Conservation (phyloP, 2,329 filamentous ascomycete species). For the Magnaporthiopsis rhizophila region DNA sequence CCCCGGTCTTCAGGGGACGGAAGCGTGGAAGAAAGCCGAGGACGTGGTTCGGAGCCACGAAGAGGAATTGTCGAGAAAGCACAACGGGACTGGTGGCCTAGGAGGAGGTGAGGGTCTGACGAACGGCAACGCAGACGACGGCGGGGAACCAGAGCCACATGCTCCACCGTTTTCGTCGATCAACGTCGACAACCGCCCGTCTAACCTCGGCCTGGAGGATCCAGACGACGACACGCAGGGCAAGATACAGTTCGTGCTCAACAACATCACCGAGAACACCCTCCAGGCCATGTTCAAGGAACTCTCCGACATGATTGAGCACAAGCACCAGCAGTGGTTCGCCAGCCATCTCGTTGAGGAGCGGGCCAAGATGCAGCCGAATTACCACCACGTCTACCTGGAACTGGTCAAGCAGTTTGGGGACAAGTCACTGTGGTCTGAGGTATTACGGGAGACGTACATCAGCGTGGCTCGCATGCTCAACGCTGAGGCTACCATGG, state of each 20-base stretch:
- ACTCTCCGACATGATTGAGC: constrained; percentile 68
- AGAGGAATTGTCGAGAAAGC: constrained; percentile 48
- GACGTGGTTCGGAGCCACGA: constrained; percentile 66
- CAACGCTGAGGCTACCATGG: constrained; percentile 81
- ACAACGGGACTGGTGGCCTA: constrained; percentile 39
- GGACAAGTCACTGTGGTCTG: constrained; percentile 70
- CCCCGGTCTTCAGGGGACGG: constrained; percentile 72
- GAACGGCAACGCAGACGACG: constrained; percentile 65
- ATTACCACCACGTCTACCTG: constrained; percentile 89
- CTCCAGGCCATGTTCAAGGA: constrained; percentile 77
- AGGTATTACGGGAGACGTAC: constrained; percentile 91
- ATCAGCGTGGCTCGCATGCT: constrained; percentile 77
- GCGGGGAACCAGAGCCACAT: constrained; percentile 47
- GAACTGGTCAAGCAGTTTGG: constrained; percentile 80
- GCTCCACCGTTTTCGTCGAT: constrained; percentile 71
- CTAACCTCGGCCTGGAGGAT: constrained; percentile 63
- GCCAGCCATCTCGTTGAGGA: constrained; percentile 91
- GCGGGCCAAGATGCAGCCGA: constrained; percentile 93
- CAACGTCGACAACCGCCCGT: constrained; percentile 61
- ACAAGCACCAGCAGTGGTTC: constrained; percentile 91
- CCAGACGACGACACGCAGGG: constrained; percentile 81
- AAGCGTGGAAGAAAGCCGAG: constrained; percentile 74
- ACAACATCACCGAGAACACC: constrained; percentile 91
- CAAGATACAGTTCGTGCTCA: constrained; percentile 90
- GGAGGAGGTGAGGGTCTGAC: constrained; percentile 43